Base-by-base conservation (phyloP, 192 early-diverging fungal species). In the Endogone sp. region DNA sequence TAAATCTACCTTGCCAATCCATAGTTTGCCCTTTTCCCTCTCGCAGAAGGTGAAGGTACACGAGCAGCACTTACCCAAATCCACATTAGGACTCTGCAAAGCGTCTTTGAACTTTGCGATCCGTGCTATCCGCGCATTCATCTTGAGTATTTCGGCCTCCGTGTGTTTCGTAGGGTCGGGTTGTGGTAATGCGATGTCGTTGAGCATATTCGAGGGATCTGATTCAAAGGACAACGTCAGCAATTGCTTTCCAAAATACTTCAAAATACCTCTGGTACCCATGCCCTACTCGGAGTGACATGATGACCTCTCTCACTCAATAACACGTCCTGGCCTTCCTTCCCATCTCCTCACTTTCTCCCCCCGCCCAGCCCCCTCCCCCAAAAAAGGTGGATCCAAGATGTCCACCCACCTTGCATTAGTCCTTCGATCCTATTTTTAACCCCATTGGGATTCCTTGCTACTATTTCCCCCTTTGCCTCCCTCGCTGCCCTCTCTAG, bases 31-130 rank as follows among this genome's bases (percentile, higher is more conserved):
- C n/a, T n/a, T n/a, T n/a, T n/a, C n/a, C n/a, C n/a, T n/a, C n/a
- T n/a, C n/a, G n/a, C n/a, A n/a, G n/a, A n/a, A n/a, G n/a, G n/a
- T n/a, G n/a, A n/a, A n/a, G n/a, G n/a, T n/a, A n/a, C n/a, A n/a
- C n/a, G n/a, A n/a, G n/a, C 2, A 62, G 27, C 26, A 62, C 61
- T 78, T 73, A 75, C 80, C 86, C n/a, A 93, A 66, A 79, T 94
- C 91, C 2, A 93, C 81, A 66, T 92, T 90, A 8, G 88, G 69
- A 29, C 66, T 71, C 3, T 77, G 71, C 2, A 87, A 62, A 22
- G 84, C 71, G 26, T 85, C 75, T 24, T 79, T 81, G 62, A 87
- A 85, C 37, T 80, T 79, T 29, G 72, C 72, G 13, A 78, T 79
- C 13, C 80, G 70, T 2, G 76, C 65, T 57, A 67, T 62, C 62